A percentile compares a stretch with the other conserved stretches of the same genome.
Evolutionary conservation across 805 yeast species (phyloP).

Genomic region (Barnettozyma sp.): DNA sequence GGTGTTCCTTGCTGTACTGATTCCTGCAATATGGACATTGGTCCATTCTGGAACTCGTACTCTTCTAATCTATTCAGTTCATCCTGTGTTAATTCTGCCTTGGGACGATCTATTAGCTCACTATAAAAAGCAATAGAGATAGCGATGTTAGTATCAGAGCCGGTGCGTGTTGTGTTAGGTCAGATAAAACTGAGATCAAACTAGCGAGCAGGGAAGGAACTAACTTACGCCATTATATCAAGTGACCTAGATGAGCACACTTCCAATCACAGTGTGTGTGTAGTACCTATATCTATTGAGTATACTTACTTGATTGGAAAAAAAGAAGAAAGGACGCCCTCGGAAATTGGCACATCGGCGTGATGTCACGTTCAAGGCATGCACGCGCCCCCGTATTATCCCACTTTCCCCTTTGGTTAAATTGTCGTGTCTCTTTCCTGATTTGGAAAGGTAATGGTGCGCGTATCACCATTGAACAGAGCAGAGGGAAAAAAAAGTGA

Average conservation of each 20-base stretch:
- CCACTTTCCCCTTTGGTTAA: background rate
- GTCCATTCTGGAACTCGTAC: constrained; percentile 85
- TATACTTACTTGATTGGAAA: too few relatives aligned
- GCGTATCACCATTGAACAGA: background rate
- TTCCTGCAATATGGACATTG: constrained; percentile 78
- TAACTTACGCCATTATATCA: too few relatives aligned
- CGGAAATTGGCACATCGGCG: background rate
- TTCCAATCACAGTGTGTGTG: background rate
- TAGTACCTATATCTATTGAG: too few relatives aligned
- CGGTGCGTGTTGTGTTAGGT: too few relatives aligned
- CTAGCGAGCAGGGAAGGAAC: too few relatives aligned
- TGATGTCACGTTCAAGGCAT: too few relatives aligned
- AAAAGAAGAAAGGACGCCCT: too few relatives aligned
- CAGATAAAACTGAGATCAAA: too few relatives aligned
- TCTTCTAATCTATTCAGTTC: constrained; percentile 83
- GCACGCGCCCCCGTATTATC: background rate
- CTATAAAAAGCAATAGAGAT: constrained; percentile 27
- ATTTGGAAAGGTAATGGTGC: constrained; percentile 6
- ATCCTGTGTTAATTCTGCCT: constrained; percentile 69
- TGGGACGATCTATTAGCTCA: constrained; percentile 65
- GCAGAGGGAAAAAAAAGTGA: too few relatives aligned
- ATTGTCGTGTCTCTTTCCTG: constrained; percentile 6
- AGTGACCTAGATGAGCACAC: too few relatives aligned
- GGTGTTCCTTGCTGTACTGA: constrained; percentile 71
- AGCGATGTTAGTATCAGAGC: too few relatives aligned